Base-by-base conservation (phyloP, 306 rosid genomes). In the Geum urbanum region DNA sequence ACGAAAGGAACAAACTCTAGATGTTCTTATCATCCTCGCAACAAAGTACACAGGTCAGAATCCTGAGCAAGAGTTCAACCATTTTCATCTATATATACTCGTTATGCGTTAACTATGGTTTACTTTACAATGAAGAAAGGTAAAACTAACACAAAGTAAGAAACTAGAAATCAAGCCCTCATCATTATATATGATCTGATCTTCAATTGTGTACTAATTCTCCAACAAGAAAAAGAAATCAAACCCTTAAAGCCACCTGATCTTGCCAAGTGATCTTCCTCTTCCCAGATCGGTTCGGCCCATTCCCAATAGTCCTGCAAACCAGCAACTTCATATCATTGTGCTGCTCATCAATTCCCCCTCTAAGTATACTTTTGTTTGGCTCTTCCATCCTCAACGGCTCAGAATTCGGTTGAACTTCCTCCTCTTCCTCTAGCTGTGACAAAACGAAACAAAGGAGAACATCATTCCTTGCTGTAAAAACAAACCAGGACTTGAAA, bases 201-300 rank as follows among this genome's bases (percentile, higher is more conserved):
- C 68, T 60, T 62, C 66, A 22, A 40, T 24, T 24, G 14, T 10
- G 27, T 60, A 60, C 67, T 61, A 68, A 74, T 41, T 70, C 53
- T 73, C 12, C 32, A 46, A 61, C 22, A 37, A 61, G 65, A 48
- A 52, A 14, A 52, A 14, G 73, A 70, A 45, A 86, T 94, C 85
- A 94, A 79, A 89, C 97, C 89, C 95, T 84, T 61, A 91, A 84
- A 43, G 91, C 97, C 73, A 95, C 95, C 80, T 84, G 97, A 76
- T 95, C 97, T 80, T 91, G 99, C 99, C 99, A 89, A 62, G 97
- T 81, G 76, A 95, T 95, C 92, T 91, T 95, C 81, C 97, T 89
- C 80, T 95, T 95, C 77, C 88, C 88, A 4, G 91, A 53, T 71
- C 96, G 84, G 72, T 66, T 91, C 9, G 99, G 37, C 54, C 95